phyloP scores from a whole-genome alignment of 1,284 basidiomycete genomes.

The Rhodofomes roseus region DNA sequence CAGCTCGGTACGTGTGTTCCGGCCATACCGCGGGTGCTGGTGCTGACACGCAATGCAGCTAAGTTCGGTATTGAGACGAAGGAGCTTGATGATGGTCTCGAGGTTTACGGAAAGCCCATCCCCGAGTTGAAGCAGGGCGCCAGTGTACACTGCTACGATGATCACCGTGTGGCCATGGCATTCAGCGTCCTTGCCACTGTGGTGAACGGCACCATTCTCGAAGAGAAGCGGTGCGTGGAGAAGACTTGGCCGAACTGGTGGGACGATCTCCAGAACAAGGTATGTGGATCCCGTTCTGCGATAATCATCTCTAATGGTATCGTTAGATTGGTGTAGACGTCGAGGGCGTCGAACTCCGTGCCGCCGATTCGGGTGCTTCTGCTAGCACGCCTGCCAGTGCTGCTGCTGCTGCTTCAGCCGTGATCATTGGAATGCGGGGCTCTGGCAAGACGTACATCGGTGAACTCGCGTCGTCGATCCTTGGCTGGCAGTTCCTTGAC shows the following conservation, averaged over 20 bases:
- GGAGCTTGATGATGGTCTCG: slow-evolving; percentile 92
- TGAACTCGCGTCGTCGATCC: slow-evolving; percentile 67
- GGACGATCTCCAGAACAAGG: slow-evolving; percentile 96
- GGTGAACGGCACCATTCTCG: slow-evolving; percentile 75
- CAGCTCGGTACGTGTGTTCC: slow-evolving; percentile 77
- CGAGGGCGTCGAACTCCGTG: slow-evolving; percentile 76
- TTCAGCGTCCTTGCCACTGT: slow-evolving; percentile 87
- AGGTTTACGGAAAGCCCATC: slow-evolving; percentile 79
- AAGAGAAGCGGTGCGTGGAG: slow-evolving; percentile 97
- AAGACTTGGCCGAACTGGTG: slow-evolving; percentile 99
- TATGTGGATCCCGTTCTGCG: slow-evolving; percentile 26
- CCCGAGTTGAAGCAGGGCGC: slow-evolving; percentile 61
- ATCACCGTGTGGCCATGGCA: slow-evolving; percentile 98
- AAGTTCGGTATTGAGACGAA: slow-evolving; percentile 94
- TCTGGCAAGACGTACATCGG: slow-evolving; percentile 95
- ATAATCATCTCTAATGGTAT: slow-evolving; percentile 10
- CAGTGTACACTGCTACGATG: slow-evolving; percentile 94
- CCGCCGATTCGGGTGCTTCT: slow-evolving; percentile 39
- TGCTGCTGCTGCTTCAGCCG: slow-evolving; percentile 59
- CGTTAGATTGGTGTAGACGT: slow-evolving; percentile 85
- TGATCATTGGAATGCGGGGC: slow-evolving; percentile 96
- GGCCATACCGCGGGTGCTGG: neutral
- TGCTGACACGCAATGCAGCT: slow-evolving; percentile 42
- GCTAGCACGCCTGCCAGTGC: slow-evolving; percentile 37
- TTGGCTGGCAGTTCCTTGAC: slow-evolving; percentile 83